Evolutionary conservation across 441 rosid species (phyloP).

Genomic region (Croton setiger): DNA sequence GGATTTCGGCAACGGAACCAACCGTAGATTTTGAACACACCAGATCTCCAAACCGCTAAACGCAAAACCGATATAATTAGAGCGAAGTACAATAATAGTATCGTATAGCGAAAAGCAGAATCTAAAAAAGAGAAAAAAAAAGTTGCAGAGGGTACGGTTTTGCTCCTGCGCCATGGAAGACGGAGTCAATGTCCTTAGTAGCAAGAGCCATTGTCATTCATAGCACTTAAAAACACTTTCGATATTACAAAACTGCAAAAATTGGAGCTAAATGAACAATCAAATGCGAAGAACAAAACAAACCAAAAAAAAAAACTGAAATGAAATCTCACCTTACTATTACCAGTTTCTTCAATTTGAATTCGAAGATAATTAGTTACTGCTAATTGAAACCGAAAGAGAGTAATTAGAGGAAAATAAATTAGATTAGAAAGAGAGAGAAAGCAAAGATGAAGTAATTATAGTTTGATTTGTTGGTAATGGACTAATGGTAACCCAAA

Average conservation of each 20-base stretch:
- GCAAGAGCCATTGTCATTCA: slow-evolving; percentile 41
- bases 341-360: too few species aligned
- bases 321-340: background rate
- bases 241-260: background rate
- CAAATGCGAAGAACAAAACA: background rate
- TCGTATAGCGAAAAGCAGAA: background rate
- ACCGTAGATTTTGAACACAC: slow-evolving; percentile 54
- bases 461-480: background rate
- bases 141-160: slow-evolving; percentile 44
- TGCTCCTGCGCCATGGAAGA: slow-evolving; percentile 57
- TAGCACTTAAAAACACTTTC: background rate
- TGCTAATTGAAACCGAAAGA: too few species aligned
- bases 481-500: slow-evolving; percentile 4
- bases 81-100: background rate
- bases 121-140: background rate
- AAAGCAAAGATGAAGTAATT: background rate
- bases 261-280: background rate
- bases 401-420: background rate
- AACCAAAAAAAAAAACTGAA: too few species aligned
- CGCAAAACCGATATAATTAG: slow-evolving; percentile 15
- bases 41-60: slow-evolving; percentile 79
- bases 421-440: background rate
- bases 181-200: slow-evolving; percentile 46
- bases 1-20: slow-evolving; percentile 56
- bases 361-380: background rate